phyloP scores from a whole-genome alignment of 768 basidiomycete genomes.

The Tubosaeta brunneosetosa region DNA sequence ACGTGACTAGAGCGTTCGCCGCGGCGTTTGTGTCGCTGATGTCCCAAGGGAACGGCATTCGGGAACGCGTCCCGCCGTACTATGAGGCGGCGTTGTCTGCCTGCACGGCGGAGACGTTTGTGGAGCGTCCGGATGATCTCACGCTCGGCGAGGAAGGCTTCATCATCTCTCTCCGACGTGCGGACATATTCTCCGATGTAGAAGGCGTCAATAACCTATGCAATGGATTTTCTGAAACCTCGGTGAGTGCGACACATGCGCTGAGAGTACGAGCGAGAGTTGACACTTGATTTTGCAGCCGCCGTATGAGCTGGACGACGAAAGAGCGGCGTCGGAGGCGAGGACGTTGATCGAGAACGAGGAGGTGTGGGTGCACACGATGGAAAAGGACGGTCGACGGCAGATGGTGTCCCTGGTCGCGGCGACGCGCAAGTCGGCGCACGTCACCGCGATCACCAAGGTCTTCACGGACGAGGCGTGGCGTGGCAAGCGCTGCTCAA shows the following conservation, averaged over 20 bases:
- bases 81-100: conserved; percentile 58
- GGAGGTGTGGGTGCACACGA: conserved; percentile 58
- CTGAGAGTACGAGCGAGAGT: no score
- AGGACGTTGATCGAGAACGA: conserved; percentile 39
- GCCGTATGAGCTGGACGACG: conserved; percentile 48
- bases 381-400: conserved; percentile 19
- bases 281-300: conserved; percentile 30
- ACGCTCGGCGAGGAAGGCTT: conserved; percentile 3
- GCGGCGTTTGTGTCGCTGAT: conserved; percentile 38
- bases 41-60: not conserved
- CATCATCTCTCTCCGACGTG: conserved; percentile 31
- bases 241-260: conserved; percentile 40
- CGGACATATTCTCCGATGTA: conserved; percentile 26
- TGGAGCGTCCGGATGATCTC: not conserved
- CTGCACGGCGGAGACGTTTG: conserved; percentile 45
- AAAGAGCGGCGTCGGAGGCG: conserved; percentile 49
- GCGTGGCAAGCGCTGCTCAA: conserved; percentile 51
- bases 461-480: conserved; percentile 55
- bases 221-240: conserved; percentile 51
- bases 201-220: conserved; percentile 43
- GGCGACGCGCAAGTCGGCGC: conserved; percentile 53
- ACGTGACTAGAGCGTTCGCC: conserved; percentile 43
- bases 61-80: conserved; percentile 41
- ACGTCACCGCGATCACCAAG: conserved; percentile 63
- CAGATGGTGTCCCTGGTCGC: conserved; percentile 65